Percentiles rank a stretch among this genome's conserved stretches.
Evolutionary conservation across 2,329 filamentous ascomycete species (phyloP).

Genomic region (Diaporthe ilicicola): DNA sequence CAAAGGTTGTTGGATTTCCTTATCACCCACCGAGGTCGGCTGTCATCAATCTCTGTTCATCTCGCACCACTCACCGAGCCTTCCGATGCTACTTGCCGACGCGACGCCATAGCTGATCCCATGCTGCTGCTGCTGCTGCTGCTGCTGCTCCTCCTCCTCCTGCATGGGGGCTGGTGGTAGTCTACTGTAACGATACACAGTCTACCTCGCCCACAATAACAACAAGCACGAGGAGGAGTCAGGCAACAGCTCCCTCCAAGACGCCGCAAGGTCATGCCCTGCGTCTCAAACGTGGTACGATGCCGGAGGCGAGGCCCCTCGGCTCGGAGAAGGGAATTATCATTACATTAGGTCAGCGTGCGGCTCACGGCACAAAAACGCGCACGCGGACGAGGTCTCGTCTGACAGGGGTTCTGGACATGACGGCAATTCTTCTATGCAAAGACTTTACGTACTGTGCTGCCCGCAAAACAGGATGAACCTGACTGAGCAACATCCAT

Average conservation of each 20-base stretch:
- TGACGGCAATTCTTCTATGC: background rate
- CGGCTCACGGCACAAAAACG: background rate
- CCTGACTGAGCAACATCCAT: no score
- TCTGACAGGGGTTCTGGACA: background rate
- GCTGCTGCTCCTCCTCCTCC: background rate
- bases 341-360: background rate
- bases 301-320: slow-evolving; percentile 7
- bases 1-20: background rate
- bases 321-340: slow-evolving; percentile 18
- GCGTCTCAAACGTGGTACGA: slow-evolving; percentile 7
- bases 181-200: no score
- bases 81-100: background rate
- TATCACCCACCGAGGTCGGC: background rate
- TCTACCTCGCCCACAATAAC: background rate
- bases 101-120: background rate
- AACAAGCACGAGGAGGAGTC: background rate
- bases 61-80: background rate
- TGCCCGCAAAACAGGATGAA: no score
- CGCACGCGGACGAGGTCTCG: background rate
- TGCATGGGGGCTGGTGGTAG: background rate
- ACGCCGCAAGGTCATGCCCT: background rate
- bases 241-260: slow-evolving; percentile 11
- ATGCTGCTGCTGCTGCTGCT: background rate
- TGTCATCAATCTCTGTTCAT: background rate
- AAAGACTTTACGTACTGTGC: background rate